Evolutionary conservation across 768 basidiomycete genomes (phyloP).

Genomic region (Tulasnella sp.): DNA sequence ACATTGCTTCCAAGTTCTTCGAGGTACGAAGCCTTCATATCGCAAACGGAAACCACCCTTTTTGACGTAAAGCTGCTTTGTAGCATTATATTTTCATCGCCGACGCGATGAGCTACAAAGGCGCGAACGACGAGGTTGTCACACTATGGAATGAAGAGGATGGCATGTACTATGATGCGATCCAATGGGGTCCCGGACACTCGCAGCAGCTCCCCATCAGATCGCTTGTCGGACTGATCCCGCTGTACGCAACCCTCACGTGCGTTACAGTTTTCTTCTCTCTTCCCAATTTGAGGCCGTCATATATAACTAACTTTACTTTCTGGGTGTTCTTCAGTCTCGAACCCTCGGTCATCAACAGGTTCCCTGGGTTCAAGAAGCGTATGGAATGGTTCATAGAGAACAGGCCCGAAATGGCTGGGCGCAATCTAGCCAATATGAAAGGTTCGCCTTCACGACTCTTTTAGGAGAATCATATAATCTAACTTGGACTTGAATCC

Average conservation of each 20-base stretch:
- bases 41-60: not conserved
- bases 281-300: too few relatives aligned
- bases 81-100: conserved; percentile 97
- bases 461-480: not conserved
- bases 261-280: not conserved
- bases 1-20: conserved; percentile 98
- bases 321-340: conserved; percentile 28
- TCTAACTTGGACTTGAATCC: conserved; percentile 16
- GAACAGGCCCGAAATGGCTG: conserved; percentile 77
- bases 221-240: conserved; percentile 95
- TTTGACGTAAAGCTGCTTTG: conserved; percentile 16
- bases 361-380: conserved; percentile 97
- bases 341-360: conserved; percentile 78
- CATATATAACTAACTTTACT: too few relatives aligned
- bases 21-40: conserved; percentile 40
- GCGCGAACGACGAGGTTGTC: conserved; percentile 57
- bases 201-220: conserved; percentile 88
- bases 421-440: conserved; percentile 94
- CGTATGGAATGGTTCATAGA: conserved; percentile 98
- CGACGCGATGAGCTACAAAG: conserved; percentile 91
- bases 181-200: conserved; percentile 71
- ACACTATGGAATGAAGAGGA: conserved; percentile 95
- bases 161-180: conserved; percentile 98
- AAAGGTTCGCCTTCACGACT: conserved; percentile 41
- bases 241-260: conserved; percentile 88